These are phyloP conservation scores for Alternaria brassicicola DNA, from an alignment of 2,329 filamentous ascomycete genomes.

Conservation along the genomic window DNA sequence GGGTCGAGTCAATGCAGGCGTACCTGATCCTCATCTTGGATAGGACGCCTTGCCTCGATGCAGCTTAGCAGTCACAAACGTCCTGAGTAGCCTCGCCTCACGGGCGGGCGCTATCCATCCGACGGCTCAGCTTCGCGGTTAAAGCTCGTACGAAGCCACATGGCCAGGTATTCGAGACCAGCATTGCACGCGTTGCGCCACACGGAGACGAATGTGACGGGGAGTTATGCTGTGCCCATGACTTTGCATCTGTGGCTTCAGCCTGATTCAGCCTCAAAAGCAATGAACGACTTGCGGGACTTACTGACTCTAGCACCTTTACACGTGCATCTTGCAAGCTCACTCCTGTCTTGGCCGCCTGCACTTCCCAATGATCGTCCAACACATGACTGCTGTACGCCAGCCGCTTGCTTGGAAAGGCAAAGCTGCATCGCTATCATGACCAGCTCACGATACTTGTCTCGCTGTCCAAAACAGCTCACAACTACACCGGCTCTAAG, in stretches of 20 bases:
- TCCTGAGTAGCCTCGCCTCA: constrained; percentile 24
- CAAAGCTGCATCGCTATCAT: constrained; percentile 8
- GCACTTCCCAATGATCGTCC: constrained; percentile 10
- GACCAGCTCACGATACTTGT: constrained; percentile 9
- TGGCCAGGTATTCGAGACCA: constrained; percentile 1
- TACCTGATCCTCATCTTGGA: constrained; percentile 29
- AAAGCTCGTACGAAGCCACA: constrained; percentile 22
- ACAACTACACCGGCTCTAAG: constrained; percentile 10
- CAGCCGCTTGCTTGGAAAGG: constrained; percentile 12
- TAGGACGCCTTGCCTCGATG: constrained; percentile 15
- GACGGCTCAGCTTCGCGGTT: constrained; percentile 12
- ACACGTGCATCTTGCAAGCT: constrained; percentile 2
- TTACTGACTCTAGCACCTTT: constrained; percentile 1
- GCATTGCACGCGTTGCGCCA: constrained; percentile 4
- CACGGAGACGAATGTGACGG: constrained; percentile 1
- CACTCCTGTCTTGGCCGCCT: background rate
- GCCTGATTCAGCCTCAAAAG: background rate
- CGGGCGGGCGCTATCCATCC: constrained; percentile 25
- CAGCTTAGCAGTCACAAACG: constrained; percentile 19
- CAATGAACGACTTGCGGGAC: constrained; percentile 3
- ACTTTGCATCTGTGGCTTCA: background rate
- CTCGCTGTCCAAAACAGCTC: constrained; percentile 10
- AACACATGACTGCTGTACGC: constrained; percentile 9
- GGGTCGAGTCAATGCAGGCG: constrained; percentile 27
- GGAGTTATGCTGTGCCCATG: background rate